Percentiles rank a stretch among this genome's conserved stretches.
Evolutionary conservation across 805 yeast genomes (phyloP).

Genomic region (Metschnikowia drakensbergensis): DNA sequence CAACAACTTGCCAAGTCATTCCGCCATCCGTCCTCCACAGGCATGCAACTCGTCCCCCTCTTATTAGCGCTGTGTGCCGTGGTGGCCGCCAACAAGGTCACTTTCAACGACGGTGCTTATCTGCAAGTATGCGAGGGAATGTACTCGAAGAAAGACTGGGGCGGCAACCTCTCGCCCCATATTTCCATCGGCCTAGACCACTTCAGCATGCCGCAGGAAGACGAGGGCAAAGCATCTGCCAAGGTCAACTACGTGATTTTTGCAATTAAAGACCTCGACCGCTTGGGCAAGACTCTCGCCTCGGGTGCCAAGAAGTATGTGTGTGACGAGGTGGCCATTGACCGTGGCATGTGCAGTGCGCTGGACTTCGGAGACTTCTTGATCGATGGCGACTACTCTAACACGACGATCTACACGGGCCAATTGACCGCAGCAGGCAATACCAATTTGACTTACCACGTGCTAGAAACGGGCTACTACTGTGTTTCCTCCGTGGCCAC

Average conservation of each 20-base stretch:
- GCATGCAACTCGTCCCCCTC: conserved; percentile 5
- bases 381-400: conserved; percentile 42
- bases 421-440: conserved; percentile 55
- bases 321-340: conserved; percentile 71
- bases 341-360: conserved; percentile 47
- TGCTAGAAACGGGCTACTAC: conserved; percentile 81
- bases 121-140: conserved; percentile 85
- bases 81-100: conserved; percentile 41
- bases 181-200: conserved; percentile 29
- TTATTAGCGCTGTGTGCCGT: conserved; percentile 9
- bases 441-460: conserved; percentile 57
- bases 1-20: background rate
- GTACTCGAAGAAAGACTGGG: conserved; percentile 84
- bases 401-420: conserved; percentile 55
- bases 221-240: conserved; percentile 19
- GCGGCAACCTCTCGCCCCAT: conserved; percentile 66
- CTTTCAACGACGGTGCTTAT: conserved; percentile 42
- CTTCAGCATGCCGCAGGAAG: conserved; percentile 27
- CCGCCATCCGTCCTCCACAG: background rate
- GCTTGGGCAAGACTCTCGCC: conserved; percentile 53
- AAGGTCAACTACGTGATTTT: conserved; percentile 68
- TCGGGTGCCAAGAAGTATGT: conserved; percentile 49
- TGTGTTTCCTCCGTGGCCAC: conserved; percentile 74
- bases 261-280: conserved; percentile 74
- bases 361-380: conserved; percentile 62